A percentile compares a stretch with the other conserved stretches of the same genome.
These are phyloP conservation scores for Clitopilus hobsonii DNA, from an alignment of 768 basidiomycete species.

Conservation along the genomic window DNA sequence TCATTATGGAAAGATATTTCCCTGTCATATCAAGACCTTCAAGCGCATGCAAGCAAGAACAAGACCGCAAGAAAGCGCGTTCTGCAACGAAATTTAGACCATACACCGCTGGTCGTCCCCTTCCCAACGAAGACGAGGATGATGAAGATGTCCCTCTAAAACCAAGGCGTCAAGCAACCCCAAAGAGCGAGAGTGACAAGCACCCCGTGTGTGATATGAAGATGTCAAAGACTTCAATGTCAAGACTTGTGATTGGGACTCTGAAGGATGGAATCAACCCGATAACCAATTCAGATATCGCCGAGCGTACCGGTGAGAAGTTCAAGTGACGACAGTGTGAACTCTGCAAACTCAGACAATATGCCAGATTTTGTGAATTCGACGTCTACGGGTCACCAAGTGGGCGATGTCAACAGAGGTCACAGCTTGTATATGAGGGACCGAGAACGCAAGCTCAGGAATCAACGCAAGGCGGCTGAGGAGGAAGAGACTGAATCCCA, in stretches of 20 bases:
- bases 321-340: not conserved
- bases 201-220: constrained; percentile 3
- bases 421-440: constrained; percentile 34
- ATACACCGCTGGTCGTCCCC: constrained; percentile 5
- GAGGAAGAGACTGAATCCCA: constrained; percentile 16
- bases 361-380: constrained; percentile 54
- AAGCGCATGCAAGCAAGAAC: not conserved
- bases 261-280: constrained; percentile 67
- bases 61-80: not conserved
- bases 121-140: not conserved
- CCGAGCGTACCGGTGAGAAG: constrained; percentile 52
- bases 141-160: constrained; percentile 3
- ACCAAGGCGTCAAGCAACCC: not conserved
- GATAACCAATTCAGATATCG: constrained; percentile 69
- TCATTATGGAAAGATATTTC: constrained; percentile 18
- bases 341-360: not conserved
- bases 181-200: not conserved
- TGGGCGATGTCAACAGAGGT: constrained; percentile 40
- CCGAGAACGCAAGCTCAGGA: constrained; percentile 41
- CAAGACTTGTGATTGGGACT: constrained; percentile 55
- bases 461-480: constrained; percentile 20
- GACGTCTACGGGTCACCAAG: constrained; percentile 66
- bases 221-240: constrained; percentile 41
- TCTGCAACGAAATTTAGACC: constrained; percentile 2
- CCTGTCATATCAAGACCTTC: constrained; percentile 16